phyloP scores from a whole-genome alignment of 2,329 filamentous ascomycete species.

The Polytolypa hystricis region DNA sequence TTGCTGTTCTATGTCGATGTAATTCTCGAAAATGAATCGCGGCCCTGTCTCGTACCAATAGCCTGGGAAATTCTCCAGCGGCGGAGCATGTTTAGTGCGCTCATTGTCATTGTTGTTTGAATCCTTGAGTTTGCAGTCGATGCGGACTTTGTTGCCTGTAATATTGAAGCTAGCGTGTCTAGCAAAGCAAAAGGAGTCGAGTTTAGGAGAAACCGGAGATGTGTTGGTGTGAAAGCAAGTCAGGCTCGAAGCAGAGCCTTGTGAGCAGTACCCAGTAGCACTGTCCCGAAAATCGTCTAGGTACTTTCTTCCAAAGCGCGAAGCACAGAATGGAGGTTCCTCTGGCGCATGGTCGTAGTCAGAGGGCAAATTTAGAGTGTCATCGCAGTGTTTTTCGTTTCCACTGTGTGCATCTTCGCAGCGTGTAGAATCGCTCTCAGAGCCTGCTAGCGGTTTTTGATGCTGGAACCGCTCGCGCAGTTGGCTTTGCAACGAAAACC shows the following conservation, averaged over 20 bases:
- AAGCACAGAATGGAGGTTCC: slow-evolving; percentile 7
- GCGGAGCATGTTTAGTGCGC: slow-evolving; percentile 1
- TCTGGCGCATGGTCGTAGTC: neutral
- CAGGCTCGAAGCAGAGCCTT: slow-evolving; percentile 13
- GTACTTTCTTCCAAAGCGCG: slow-evolving; percentile 11
- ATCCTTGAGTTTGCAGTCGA: slow-evolving; percentile 14
- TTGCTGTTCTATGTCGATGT: slow-evolving; percentile 8
- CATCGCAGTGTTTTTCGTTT: no score
- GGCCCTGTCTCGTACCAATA: slow-evolving; percentile 27
- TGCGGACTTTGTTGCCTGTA: slow-evolving; percentile 9
- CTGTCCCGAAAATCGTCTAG: slow-evolving; percentile 17
- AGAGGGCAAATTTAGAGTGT: no score
- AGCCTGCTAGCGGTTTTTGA: no score
- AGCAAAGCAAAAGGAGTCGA: slow-evolving; percentile 19
- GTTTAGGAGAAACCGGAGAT: slow-evolving; percentile 7
- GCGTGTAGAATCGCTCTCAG: no score
- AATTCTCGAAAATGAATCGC: slow-evolving; percentile 14
- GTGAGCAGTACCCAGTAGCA: slow-evolving; percentile 16
- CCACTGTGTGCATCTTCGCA: no score
- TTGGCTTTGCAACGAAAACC: no score
- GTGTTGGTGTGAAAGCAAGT: slow-evolving; percentile 20
- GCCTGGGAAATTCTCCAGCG: slow-evolving; percentile 10
- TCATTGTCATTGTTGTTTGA: neutral
- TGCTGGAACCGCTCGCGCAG: no score
- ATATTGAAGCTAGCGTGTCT: slow-evolving; percentile 12